Evolutionary conservation across 108 stramenopile genomes (phyloP), one percentile per base, ranked within the genome.

Genomic region (Mayamaea pseudoterrestris): DNA sequence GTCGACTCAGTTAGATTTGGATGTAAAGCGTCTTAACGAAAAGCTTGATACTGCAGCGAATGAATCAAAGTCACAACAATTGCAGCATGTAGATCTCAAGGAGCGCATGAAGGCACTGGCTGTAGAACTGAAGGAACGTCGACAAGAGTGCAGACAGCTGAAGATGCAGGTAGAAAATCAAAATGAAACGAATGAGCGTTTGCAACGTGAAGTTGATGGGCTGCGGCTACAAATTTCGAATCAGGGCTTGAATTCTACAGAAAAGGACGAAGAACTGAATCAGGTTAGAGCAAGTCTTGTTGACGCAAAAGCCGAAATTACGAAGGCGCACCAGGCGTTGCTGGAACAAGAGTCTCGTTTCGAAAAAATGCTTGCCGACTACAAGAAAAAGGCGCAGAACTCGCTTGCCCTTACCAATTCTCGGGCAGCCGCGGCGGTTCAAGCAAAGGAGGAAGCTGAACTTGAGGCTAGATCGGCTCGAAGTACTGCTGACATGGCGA

Each of bases 391-490:
- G 50, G 80, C 88, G 9, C 88, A 85, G 50, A 71, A 73, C 27
- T 71, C 83, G 9, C 63, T 90, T 35, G 66, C 78, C 18, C 48
- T 70, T 12, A 76, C 88, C 28, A 90, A 90, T 50, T 55, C 83
- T 7, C 69, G 88, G 5, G 51, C 72, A 12, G 88, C 88, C 11
- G 55, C 80, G 23, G 80, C 88, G 20, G 73, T 82, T 21, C 81
- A 83, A 49, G 78, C 88, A 12, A 77, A 71, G 51, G 88, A 85
- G 59, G 88, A 90, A 63, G 83, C 83, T 2, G 87, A 90, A 56
- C 49, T 79, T 30, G 87, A 84, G 48, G 82, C 87, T 46, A 58
- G 76, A 11, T 72, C 77, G 16, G 82, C 87, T 1, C 73, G 73
- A 40, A 57, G 66, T 17, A 72, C 78, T 12, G 69, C 80, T 13